Conservation (phyloP, 306 rosid species). For the Ammopiptanthus mongolicus region DNA sequence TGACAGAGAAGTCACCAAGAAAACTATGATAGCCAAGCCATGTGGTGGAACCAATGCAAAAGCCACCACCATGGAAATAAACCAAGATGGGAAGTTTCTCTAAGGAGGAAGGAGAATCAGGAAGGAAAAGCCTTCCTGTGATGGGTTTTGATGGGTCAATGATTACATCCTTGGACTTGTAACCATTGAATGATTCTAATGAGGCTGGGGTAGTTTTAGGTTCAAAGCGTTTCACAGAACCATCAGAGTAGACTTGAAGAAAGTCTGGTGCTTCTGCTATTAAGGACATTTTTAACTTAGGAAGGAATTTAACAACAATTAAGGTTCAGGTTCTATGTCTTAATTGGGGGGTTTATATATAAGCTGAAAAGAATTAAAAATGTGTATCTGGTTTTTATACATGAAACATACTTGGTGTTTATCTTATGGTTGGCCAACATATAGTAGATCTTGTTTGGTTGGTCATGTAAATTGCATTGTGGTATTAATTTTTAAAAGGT, state of each 20-base stretch:
- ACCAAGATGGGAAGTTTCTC: constrained; percentile 52
- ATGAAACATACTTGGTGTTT: neutral
- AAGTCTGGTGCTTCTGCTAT: constrained; percentile 58
- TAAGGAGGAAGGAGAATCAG: neutral
- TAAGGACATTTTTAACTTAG: constrained; percentile 42
- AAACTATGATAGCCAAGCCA: constrained; percentile 79
- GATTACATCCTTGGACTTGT: constrained; percentile 56
- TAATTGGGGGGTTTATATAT: neutral
- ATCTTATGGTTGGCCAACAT: neutral
- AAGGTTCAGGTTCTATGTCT: neutral
- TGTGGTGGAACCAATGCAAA: constrained; percentile 82
- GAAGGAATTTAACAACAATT: neutral
- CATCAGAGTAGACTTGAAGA: constrained; percentile 63
- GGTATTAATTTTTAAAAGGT: neutral
- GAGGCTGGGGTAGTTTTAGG: constrained; percentile 42
- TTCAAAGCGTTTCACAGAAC: constrained; percentile 57
- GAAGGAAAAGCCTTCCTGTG: constrained; percentile 66
- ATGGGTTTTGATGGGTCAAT: constrained; percentile 52
- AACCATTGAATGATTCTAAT: constrained; percentile 26
- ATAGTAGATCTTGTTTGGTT: constrained; percentile 25
- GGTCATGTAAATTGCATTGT: constrained; percentile 36
- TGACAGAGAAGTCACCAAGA: constrained; percentile 50
- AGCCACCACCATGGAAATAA: constrained; percentile 92
- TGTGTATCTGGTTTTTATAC: neutral
- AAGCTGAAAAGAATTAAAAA: neutral